phyloP scores from a whole-genome alignment of 208 protist genomes.

The Wallacemonas collosoma region DNA sequence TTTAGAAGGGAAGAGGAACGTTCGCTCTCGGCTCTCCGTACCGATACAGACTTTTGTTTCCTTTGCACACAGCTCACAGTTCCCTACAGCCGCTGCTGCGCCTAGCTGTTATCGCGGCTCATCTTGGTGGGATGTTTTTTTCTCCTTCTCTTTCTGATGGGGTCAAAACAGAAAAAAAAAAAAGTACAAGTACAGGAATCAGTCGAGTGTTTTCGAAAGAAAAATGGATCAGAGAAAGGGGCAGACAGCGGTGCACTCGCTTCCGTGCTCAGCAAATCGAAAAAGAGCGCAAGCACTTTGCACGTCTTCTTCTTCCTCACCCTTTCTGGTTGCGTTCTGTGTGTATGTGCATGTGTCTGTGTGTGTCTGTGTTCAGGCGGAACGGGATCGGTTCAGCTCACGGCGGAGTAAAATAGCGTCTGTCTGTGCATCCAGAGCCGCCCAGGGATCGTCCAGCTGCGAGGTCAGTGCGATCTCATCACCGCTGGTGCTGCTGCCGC shows the following conservation, averaged over 20 bases:
- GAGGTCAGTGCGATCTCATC: conserved; percentile 6
- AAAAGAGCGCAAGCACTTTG: no score
- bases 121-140: background rate
- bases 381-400: conserved; percentile 14
- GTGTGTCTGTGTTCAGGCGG: background rate
- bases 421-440: conserved; percentile 59
- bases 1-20: no score
- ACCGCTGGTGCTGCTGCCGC: background rate
- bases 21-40: no score
- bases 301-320: background rate
- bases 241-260: background rate
- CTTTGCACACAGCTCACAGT: no score
- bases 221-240: background rate
- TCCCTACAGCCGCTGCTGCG: no score
- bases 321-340: conserved; percentile 19
- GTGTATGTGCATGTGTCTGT: conserved; percentile 3
- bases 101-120: no score
- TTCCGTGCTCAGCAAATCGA: no score
- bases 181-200: background rate
- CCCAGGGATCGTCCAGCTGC: conserved; percentile 49
- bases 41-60: no score
- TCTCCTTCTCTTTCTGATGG: background rate
- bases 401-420: conserved; percentile 50
- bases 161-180: conserved; percentile 21
- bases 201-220: background rate